Base-by-base conservation (phyloP, 2,329 filamentous ascomycete genomes). In the Colletotrichum sp. region DNA sequence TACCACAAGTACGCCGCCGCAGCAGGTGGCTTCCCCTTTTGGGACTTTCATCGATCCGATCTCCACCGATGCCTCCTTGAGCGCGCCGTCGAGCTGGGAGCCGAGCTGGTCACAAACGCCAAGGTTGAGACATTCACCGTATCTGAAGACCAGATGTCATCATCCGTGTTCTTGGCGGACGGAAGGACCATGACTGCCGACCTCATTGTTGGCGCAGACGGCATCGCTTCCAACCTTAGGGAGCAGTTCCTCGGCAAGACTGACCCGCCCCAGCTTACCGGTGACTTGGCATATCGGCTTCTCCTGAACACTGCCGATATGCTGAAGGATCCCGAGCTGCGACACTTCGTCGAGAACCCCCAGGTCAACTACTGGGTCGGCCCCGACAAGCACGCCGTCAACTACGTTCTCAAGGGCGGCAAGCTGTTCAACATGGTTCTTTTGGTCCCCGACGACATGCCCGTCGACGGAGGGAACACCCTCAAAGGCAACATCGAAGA, bases 401-500 rank as follows among this genome's bases (percentile, higher is more conserved):
- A 80, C n/a, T 81, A 82, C 60, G 78, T 80, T 1, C 77, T 82
- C 13, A 79, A 80, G 24, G 72, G 78, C 55, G 80, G 79, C 24
- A 76, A 79, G 64, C 72, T 80, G 24, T 81, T 82, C 74, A 82
- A 82, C 55, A 77, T 82, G 43, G 81, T 82, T 0, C 82, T 89
- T 15, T 77, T 88, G 12, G 84, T 85, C 16, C 87, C 87, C 0
- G 88, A 89, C 75, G 86, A 88, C 67, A 79, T 89, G 60, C 85
- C 85, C 2, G 24, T 61, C 10, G 68, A 72, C 12, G 48, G 72
- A 63, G 76, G 77, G 2, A 77, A 78, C 76, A 83, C 84, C 0
- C 83, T 89, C 1, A 83, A 87, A 16, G 89, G 88, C 5, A 88
- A 88, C 71, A 86, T 92, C 5, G 84, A 89, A 38, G 85, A 86